Base-by-base conservation (phyloP, 441 rosid genomes). In the Erodium texanum region DNA sequence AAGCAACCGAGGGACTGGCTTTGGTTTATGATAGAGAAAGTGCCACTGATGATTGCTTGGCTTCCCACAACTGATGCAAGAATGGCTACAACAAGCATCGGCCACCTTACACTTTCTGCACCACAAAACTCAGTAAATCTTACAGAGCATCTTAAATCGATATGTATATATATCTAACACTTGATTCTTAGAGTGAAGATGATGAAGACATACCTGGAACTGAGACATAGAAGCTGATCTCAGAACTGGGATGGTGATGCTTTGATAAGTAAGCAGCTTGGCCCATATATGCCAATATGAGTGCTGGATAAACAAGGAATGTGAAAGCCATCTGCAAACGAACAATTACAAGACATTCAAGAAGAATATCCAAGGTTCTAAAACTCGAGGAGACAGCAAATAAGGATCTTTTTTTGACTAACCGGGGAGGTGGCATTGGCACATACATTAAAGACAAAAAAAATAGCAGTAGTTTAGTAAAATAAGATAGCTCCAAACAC, bases 31-130 rank as follows among this genome's bases (percentile, higher is more conserved):
- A 95, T 95, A 16, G 99, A 95, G 84, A 95, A 95, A 24, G 99
- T 95, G 36, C 96, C 99, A 3, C 95, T 90, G 63, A 95, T 95
- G 73, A 95, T 90, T 4, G 99, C 97, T 80, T 92, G 99, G 82
- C 99, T 92, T 80, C 97, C 99, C 64, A 95, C 99, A 45, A 95
- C 94, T 56, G 99, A 87, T 68, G 99, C 98, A 61, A 92, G 95
- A 76, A 92, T 92, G 0, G 99, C 99, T 27, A 95, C 50, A 63
- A 82, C 18, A n/a, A 95, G 88, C 71, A 95, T 95, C 3, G 99
- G 99, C 85, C 87, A 81, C 74, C 89, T 84, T 63, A 94, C 82
- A 71, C 75, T 78, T 69, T 79, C 99, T 94, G 83, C 67, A 73
- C 67, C 65, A 63, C 75, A 71, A 77, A 74, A 15, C 9, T 32